These are phyloP conservation scores for Melastoma candidum DNA, from an alignment of 441 rosid genomes.

Conservation along the genomic window DNA sequence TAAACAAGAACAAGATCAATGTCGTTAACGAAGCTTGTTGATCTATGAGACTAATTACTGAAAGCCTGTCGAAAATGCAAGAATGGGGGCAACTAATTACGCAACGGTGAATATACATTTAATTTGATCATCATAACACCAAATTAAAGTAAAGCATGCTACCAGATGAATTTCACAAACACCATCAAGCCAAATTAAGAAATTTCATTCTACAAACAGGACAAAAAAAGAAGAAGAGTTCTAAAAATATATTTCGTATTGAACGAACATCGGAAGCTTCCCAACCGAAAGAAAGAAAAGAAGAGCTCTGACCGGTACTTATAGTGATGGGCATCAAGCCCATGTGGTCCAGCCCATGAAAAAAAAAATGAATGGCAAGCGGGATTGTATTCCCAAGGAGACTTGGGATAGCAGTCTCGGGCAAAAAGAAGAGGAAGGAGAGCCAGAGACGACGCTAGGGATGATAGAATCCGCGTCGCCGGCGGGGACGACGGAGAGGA, in stretches of 20 bases:
- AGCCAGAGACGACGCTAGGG: constrained; percentile 41
- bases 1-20: constrained; percentile 65
- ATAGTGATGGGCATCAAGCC: constrained; percentile 14
- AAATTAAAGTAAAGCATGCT: too few species aligned
- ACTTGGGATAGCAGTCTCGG: too few species aligned
- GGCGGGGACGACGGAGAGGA: constrained; percentile 11
- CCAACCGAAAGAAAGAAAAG: constrained; percentile 5
- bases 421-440: constrained; percentile 32
- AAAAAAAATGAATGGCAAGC: too few species aligned
- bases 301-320: constrained; percentile 41
- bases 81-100: background rate
- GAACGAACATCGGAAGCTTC: constrained; percentile 15
- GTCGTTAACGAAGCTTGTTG: constrained; percentile 52
- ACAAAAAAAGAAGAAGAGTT: too few species aligned
- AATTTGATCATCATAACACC: too few species aligned
- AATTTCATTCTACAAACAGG: too few species aligned
- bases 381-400: too few species aligned
- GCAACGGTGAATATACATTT: background rate
- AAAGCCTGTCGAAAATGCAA: constrained; percentile 44
- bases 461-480: constrained; percentile 12
- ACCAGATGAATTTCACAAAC: constrained; percentile 1
- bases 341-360: too few species aligned
- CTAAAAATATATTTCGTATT: too few species aligned
- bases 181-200: too few species aligned
- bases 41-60: constrained; percentile 59